These are phyloP conservation scores for Thalia dealbata DNA, from an alignment of 176 grass and related monocot genomes.

Conservation along the genomic window DNA sequence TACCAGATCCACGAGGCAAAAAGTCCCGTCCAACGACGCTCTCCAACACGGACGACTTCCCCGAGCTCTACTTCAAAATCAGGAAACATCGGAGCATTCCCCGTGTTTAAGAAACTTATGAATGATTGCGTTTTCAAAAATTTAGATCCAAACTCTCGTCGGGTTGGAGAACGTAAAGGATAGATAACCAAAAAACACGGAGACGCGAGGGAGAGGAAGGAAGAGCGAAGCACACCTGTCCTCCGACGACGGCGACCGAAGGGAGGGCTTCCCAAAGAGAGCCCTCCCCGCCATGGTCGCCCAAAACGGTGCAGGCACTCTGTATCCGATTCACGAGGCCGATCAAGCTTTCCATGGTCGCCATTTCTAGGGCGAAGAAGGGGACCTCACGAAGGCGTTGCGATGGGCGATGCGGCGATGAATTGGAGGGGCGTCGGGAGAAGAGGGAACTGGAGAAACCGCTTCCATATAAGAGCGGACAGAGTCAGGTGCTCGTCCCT, in stretches of 20 bases:
- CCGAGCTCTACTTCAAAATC: not conserved
- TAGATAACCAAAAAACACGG: no score
- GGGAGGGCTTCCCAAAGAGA: constrained; percentile 21
- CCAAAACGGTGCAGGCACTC: constrained; percentile 17
- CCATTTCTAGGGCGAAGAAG: not conserved
- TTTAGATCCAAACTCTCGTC: no score
- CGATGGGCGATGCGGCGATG: not conserved
- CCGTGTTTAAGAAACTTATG: not conserved
- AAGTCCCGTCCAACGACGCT: constrained; percentile 20
- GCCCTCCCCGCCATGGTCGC: constrained; percentile 13
- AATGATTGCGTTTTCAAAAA: not conserved
- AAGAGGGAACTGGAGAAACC: not conserved
- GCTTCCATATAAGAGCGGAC: not conserved
- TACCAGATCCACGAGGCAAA: constrained; percentile 24
- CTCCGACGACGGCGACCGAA: constrained; percentile 22
- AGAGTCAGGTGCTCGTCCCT: not conserved
- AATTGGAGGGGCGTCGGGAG: not conserved
- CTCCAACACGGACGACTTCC: constrained; percentile 22
- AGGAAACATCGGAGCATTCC: not conserved
- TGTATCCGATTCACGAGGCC: constrained; percentile 25
- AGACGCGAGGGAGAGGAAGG: not conserved
- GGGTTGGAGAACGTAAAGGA: no score
- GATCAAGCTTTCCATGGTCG: constrained; percentile 28
- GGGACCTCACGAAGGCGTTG: not conserved
- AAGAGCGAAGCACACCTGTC: not conserved